phyloP scores from a whole-genome alignment of 305 asterid species.

The Solanum chacoense region DNA sequence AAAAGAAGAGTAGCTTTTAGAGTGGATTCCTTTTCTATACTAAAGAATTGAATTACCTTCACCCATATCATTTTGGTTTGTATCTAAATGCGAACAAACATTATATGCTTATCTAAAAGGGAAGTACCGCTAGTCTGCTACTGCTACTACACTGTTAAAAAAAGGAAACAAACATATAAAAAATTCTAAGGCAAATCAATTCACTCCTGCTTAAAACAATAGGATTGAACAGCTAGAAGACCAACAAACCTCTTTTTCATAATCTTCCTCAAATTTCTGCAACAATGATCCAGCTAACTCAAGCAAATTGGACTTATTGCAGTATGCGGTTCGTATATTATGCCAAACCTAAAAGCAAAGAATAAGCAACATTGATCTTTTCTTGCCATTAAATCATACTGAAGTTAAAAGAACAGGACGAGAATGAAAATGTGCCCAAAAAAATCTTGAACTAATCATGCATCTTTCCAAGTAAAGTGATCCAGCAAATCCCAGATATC shows the following conservation, averaged over 20 bases:
- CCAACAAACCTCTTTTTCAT: constrained; percentile 62
- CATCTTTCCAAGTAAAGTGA: not conserved
- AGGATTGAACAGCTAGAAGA: constrained; percentile 8
- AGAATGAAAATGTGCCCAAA: not conserved
- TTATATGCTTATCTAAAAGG: not conserved
- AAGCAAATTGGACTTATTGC: constrained; percentile 52
- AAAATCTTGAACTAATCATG: not conserved
- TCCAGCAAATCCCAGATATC: not conserved
- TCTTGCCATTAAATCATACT: not conserved
- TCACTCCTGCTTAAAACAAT: constrained; percentile 4
- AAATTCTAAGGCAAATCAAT: not conserved
- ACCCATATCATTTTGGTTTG: not conserved
- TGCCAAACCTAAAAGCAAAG: constrained; percentile 56
- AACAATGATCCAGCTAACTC: constrained; percentile 54
- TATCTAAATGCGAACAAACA: not conserved
- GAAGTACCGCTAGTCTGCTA: not conserved
- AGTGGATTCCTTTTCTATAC: not conserved
- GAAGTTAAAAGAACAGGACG: not conserved
- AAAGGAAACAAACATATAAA: not conserved
- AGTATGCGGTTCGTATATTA: constrained; percentile 54
- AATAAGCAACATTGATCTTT: not conserved
- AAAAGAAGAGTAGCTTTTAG: not conserved
- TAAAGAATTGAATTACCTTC: not conserved
- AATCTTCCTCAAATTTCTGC: constrained; percentile 57
- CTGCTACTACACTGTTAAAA: not conserved